Evolutionary conservation across 2,329 filamentous ascomycete species (phyloP).

Genomic region (Cladosporium halotolerans): DNA sequence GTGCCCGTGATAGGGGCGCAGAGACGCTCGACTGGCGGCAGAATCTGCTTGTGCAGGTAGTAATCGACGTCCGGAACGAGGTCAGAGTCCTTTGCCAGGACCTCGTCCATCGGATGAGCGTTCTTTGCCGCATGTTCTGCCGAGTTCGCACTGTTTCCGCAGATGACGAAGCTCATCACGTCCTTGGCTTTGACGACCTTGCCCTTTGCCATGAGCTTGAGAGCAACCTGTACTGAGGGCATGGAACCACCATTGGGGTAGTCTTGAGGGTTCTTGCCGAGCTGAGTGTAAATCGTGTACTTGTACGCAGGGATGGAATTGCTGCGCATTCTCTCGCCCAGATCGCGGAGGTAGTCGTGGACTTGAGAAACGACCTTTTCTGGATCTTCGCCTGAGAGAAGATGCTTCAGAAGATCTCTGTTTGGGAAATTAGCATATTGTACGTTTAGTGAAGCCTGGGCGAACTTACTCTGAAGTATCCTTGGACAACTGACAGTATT

Average conservation of each 20-base stretch:
- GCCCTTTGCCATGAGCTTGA: conserved; percentile 78
- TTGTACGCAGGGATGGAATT: conserved; percentile 69
- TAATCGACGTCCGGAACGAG: conserved; percentile 91
- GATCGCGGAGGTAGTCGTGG: conserved; percentile 83
- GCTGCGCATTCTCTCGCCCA: conserved; percentile 80
- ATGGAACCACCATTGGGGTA: conserved; percentile 93
- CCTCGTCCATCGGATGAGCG: conserved; percentile 79
- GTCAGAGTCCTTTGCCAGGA: conserved; percentile 67
- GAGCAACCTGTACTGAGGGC: conserved; percentile 93
- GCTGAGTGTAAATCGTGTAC: conserved; percentile 97
- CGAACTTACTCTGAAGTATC: conserved; percentile 66
- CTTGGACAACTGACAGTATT: conserved; percentile 93
- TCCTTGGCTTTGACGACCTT: conserved; percentile 88
- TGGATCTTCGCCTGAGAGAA: conserved; percentile 86
- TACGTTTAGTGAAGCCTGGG: not conserved
- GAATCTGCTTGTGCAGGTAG: conserved; percentile 97
- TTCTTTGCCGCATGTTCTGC: conserved; percentile 73
- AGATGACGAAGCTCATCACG: conserved; percentile 94
- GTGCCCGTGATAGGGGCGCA: conserved; percentile 94
- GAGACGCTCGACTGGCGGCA: conserved; percentile 93
- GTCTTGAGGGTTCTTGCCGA: conserved; percentile 86
- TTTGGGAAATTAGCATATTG: conserved; percentile 15
- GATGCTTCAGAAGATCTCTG: conserved; percentile 79
- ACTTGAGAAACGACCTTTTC: conserved; percentile 84
- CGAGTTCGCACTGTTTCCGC: conserved; percentile 57